Evolutionary conservation across 1,284 basidiomycete genomes (phyloP).

Genomic region (Hemileia vastatrix): DNA sequence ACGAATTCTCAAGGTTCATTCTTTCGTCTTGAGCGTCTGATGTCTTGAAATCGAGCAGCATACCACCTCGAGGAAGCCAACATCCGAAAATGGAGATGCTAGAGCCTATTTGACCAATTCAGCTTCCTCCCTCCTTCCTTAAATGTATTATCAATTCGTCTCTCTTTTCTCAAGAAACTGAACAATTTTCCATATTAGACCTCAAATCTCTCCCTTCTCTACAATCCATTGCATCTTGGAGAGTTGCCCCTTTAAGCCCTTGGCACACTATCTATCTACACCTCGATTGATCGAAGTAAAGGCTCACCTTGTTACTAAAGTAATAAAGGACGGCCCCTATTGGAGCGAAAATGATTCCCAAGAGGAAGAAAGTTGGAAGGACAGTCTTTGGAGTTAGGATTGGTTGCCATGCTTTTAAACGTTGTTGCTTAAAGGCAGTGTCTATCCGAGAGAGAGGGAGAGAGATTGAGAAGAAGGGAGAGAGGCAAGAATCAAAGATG

Average conservation of each 20-base stretch:
- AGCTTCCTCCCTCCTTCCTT: no score
- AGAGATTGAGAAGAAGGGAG: slow-evolving; percentile 18
- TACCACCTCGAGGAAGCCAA: no score
- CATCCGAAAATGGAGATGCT: no score
- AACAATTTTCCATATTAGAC: background rate
- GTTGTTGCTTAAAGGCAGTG: slow-evolving; percentile 98
- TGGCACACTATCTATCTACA: background rate
- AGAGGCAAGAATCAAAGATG: slow-evolving; percentile 11
- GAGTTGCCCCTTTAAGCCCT: background rate
- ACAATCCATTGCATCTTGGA: background rate
- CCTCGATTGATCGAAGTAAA: no score
- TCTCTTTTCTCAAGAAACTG: no score
- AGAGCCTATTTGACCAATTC: no score
- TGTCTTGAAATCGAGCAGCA: no score
- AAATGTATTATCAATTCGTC: no score
- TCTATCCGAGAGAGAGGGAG: slow-evolving; percentile 49
- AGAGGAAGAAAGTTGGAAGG: slow-evolving; percentile 85
- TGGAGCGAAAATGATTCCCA: slow-evolving; percentile 87
- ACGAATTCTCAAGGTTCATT: no score
- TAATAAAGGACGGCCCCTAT: slow-evolving; percentile 81
- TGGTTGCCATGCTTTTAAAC: slow-evolving; percentile 98
- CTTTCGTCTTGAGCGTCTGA: no score
- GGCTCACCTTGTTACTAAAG: slow-evolving; percentile 62
- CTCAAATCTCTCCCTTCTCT: background rate
- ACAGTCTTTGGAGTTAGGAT: slow-evolving; percentile 96